A percentile compares a stretch with the other conserved stretches of the same genome.
Evolutionary conservation across 2,329 filamentous ascomycete species (phyloP).

Genomic region (Colletotrichum tamarilloi): DNA sequence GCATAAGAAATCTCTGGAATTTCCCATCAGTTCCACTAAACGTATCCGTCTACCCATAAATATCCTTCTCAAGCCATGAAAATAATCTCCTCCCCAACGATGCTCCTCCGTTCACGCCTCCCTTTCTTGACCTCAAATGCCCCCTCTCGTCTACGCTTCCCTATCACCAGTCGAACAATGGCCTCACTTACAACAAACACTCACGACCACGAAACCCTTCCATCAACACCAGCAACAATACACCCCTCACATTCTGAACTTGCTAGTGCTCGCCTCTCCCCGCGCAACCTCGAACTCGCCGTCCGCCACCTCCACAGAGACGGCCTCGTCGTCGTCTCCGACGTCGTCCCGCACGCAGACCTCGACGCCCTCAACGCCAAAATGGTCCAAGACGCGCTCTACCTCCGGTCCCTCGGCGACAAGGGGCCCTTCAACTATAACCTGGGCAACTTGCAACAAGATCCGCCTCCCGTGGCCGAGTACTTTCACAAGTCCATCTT

Average conservation of each 20-base stretch:
- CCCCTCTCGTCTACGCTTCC: background rate
- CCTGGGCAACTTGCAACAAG: conserved; percentile 70
- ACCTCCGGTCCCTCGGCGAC: conserved; percentile 61
- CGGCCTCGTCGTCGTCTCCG: conserved; percentile 66
- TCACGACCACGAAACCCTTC: background rate
- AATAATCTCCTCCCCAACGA: background rate
- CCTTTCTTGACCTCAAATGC: background rate
- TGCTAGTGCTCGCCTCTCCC: conserved; percentile 42
- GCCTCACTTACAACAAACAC: conserved; percentile 22
- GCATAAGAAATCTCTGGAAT: background rate
- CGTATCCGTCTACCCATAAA: no score
- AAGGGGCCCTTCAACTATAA: conserved; percentile 72
- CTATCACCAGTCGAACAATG: background rate
- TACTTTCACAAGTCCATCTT: conserved; percentile 64
- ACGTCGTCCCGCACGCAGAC: conserved; percentile 60
- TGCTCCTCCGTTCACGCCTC: background rate
- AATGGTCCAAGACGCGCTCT: conserved; percentile 68
- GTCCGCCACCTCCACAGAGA: conserved; percentile 62
- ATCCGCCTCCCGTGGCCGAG: conserved; percentile 62
- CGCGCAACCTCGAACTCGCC: conserved; percentile 66
- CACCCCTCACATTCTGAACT: conserved; percentile 45
- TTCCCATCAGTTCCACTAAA: background rate
- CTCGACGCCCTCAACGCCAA: conserved; percentile 66
- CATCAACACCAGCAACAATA: conserved; percentile 39
- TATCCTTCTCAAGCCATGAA: background rate